Evolutionary conservation across 2,329 filamentous ascomycete species (phyloP), one percentile per base, ranked within the genome.

Genomic region (Colletotrichum somersetense): DNA sequence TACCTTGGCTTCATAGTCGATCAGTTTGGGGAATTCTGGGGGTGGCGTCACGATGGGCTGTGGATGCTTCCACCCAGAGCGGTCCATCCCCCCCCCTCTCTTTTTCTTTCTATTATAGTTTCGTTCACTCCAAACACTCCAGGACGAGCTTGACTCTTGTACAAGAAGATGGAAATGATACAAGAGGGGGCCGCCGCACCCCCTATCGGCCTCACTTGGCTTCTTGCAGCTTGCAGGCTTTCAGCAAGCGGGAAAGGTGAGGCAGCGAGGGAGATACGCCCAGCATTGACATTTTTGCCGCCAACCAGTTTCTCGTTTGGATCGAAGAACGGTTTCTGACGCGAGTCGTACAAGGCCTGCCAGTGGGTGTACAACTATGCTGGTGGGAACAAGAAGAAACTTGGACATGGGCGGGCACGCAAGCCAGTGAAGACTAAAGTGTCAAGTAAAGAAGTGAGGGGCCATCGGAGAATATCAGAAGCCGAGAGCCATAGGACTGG

Each of bases 401-500:
- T 11, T 38, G 35, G 35, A 38, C 35, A 10, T 48, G 46, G 46
- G 12, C 50, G 20, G 10, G 50, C 50, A 53, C 26, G 5, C 33
- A 23, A 56, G 30, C 33, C 20, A 57, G 33, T 40, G 50, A 30
- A 14, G 18, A 20, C 8, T 30, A 56, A 6, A 14, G 52, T 35
- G n/a, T 12, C n/a, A 52, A 30, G n/a, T 14, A n/a, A 40, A 14
- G 20, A 23, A 30, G 20, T n/a, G 38, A 33, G 35, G 56, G 46
- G 46, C 35, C 58, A 7, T 69, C 61, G 67, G 67, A 56, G 33
- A 69, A 69, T 66, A 69, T 69, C 35, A 58, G 64, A 35, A 69
- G 40, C n/a, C 62, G 66, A 65, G 53, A 65, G 57, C 52, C 62
- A 53, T 46, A 65, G 33, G 52, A 42, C 42, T 48, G 66, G 59